Percentiles rank a stretch among this genome's conserved stretches.
Evolutionary conservation across 805 yeast species (phyloP).

Genomic region (Candida koratica): DNA sequence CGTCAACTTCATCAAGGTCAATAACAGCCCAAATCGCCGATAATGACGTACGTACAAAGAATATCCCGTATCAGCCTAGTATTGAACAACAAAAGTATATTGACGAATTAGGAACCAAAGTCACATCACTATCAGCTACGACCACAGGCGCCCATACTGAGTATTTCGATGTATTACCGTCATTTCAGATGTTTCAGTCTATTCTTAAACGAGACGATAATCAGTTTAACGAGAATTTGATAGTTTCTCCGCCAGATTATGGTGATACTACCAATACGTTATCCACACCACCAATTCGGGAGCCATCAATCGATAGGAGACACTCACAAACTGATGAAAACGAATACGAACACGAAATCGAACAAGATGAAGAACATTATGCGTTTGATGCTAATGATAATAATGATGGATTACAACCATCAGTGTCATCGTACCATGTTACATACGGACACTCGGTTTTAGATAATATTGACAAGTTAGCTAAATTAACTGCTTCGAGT

Average conservation of each 20-base stretch:
- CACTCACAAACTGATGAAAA: constrained; percentile 3
- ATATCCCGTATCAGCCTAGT: constrained; percentile 33
- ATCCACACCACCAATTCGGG: constrained; percentile 23
- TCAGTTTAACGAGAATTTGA: constrained; percentile 34
- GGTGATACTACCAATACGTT: constrained; percentile 29
- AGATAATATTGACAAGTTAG: constrained; percentile 49
- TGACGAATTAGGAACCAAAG: constrained; percentile 20
- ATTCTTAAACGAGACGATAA: constrained; percentile 40
- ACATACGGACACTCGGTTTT: constrained; percentile 44
- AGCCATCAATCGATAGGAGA: constrained; percentile 6
- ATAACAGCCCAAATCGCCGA: too few species aligned
- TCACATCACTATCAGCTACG: constrained; percentile 20
- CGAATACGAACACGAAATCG: too few species aligned
- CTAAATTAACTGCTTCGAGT: constrained; percentile 40
- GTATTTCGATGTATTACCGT: constrained; percentile 58
- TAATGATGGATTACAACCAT: constrained; percentile 10
- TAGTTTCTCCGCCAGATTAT: constrained; percentile 34
- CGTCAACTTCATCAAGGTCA: not conserved
- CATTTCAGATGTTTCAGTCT: constrained; percentile 65
- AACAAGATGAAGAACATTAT: constrained; percentile 19
- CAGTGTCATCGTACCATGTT: constrained; percentile 13
- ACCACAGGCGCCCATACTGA: constrained; percentile 32
- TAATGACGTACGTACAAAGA: too few species aligned
- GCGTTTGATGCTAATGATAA: constrained; percentile 16
- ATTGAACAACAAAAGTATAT: constrained; percentile 34